Percentiles rank a stretch among this genome's conserved stretches.
Evolutionary conservation across 768 basidiomycete species (phyloP).

Genomic region (Mrakia frigida): DNA sequence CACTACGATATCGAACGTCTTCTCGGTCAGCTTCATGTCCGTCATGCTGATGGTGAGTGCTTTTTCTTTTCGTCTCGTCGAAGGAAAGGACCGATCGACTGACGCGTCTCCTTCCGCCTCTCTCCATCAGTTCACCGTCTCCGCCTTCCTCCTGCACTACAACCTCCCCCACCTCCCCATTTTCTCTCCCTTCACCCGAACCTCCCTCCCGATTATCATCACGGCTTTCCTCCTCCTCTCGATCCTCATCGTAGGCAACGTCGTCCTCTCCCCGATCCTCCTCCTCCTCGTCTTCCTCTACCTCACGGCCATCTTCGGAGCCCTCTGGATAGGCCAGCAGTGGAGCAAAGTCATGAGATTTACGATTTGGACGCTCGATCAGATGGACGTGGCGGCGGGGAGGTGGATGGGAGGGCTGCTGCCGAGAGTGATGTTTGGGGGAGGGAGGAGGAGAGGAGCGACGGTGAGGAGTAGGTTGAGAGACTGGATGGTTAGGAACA

Average conservation of each 20-base stretch:
- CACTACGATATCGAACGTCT: constrained; percentile 50
- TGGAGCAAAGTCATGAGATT: constrained; percentile 48
- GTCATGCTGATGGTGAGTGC: constrained; percentile 23
- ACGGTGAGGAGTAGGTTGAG: not conserved
- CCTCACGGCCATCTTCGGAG: constrained; percentile 50
- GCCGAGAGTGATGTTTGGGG: too few species aligned
- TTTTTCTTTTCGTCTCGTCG: not conserved
- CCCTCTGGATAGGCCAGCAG: constrained; percentile 18
- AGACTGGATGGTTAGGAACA: constrained; percentile 46
- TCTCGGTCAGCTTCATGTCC: constrained; percentile 32
- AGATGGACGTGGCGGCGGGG: constrained; percentile 45
- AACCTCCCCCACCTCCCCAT: constrained; percentile 59
- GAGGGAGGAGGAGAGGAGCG: constrained; percentile 38
- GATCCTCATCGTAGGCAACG: constrained; percentile 56
- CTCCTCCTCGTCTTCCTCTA: constrained; percentile 54
- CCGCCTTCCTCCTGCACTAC: constrained; percentile 59
- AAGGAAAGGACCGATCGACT: too few species aligned
- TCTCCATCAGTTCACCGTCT: constrained; percentile 55
- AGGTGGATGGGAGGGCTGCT: constrained; percentile 27
- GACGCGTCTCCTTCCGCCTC: not conserved
- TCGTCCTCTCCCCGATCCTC: constrained; percentile 43
- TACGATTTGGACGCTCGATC: constrained; percentile 62
- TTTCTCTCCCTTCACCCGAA: constrained; percentile 37
- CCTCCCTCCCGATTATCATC: constrained; percentile 49
- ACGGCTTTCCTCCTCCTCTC: constrained; percentile 49